phyloP scores from a whole-genome alignment of 2,329 filamentous ascomycete species.

The Fusarium proliferatum region DNA sequence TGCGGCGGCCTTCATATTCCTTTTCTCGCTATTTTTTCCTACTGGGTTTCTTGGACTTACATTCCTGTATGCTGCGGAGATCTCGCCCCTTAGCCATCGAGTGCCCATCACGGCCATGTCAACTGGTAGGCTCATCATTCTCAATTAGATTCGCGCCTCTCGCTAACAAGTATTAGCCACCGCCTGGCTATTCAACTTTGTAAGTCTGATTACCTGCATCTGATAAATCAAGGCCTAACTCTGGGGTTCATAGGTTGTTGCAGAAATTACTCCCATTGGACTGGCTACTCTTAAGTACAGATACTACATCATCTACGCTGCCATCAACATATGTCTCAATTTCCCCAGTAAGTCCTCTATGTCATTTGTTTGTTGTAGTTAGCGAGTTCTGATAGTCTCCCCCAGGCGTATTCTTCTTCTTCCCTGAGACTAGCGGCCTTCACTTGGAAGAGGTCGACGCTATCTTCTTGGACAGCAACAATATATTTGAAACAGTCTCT shows the following conservation, averaged over 20 bases:
- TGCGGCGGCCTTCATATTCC: neutral
- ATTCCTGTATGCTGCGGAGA: constrained; percentile 6
- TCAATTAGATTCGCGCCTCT: fast-evolving
- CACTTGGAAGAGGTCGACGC: constrained; percentile 3
- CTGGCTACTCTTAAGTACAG: constrained; percentile 3
- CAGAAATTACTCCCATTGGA: constrained; percentile 7
- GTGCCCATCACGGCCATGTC: constrained; percentile 12
- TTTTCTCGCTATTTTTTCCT: constrained; percentile 7
- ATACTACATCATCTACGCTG: constrained; percentile 11
- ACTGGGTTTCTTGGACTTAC: constrained; percentile 8
- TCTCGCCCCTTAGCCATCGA: neutral
- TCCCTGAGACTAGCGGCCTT: constrained; percentile 1
- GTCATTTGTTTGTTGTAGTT: too few relatives aligned
- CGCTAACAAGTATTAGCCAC: neutral
- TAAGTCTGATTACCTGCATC: neutral
- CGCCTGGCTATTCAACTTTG: constrained; percentile 4
- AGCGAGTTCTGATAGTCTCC: too few relatives aligned
- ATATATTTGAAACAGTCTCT: neutral
- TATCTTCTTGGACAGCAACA: neutral
- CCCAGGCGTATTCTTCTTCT: neutral
- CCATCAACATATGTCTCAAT: neutral
- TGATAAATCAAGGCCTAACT: neutral
- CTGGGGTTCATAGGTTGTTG: neutral
- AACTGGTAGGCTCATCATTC: neutral
- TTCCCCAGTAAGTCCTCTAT: neutral